phyloP scores from a whole-genome alignment of 176 grass and related monocot genomes.

The Microstegium vimineum region DNA sequence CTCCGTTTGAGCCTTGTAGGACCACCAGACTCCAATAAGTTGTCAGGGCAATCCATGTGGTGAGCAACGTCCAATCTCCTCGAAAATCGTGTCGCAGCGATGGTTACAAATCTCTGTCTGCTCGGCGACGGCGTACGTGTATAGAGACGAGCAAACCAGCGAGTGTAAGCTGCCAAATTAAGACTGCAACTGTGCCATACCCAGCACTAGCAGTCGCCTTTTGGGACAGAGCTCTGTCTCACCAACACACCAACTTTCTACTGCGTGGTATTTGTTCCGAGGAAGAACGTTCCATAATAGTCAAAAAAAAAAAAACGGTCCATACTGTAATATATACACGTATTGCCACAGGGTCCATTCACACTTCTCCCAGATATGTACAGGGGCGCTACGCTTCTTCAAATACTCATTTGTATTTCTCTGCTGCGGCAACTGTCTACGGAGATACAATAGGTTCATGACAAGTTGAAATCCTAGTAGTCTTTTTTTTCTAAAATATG shows the following conservation, averaged over 20 bases:
- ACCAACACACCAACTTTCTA: slow-evolving; percentile 23
- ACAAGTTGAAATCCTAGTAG: not conserved
- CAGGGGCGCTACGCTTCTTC: not conserved
- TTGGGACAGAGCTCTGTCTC: not conserved
- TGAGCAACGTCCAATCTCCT: slow-evolving; percentile 22
- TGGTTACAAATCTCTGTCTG: slow-evolving; percentile 20
- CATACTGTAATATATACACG: not conserved
- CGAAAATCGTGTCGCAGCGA: slow-evolving; percentile 5
- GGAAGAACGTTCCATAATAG: not conserved
- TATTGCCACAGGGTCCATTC: not conserved
- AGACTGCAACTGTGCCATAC: not conserved
- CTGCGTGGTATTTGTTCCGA: not conserved
- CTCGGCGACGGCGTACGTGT: not conserved
- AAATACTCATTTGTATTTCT: not conserved
- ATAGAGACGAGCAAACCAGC: slow-evolving; percentile 3
- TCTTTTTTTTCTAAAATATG: too few relatives aligned
- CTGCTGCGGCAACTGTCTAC: not conserved
- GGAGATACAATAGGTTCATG: not conserved
- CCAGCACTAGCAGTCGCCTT: not conserved
- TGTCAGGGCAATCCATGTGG: slow-evolving; percentile 29
- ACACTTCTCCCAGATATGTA: not conserved
- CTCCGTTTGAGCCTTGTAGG: not conserved
- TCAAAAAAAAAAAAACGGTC: too few relatives aligned
- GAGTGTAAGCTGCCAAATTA: not conserved
- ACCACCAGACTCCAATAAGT: not conserved